Conservation (phyloP, 495 filamentous ascomycete genomes). For the Rostrohypoxylon terebratum region DNA sequence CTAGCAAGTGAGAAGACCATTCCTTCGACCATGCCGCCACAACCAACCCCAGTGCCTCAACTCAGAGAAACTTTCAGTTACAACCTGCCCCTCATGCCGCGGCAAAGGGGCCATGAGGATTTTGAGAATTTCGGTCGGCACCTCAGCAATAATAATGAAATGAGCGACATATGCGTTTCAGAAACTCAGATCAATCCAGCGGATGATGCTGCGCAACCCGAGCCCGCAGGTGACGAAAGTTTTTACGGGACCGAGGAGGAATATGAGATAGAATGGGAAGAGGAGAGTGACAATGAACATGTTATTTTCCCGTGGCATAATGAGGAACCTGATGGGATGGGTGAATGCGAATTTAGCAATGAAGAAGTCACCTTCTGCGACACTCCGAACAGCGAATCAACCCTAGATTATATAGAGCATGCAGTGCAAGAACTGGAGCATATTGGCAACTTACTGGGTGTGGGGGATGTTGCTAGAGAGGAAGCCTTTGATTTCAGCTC, state of each 20-base stretch:
- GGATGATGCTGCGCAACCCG: neutral
- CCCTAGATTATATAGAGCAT: no score
- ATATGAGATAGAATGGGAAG: slow-evolving; percentile 1
- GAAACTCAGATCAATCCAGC: neutral
- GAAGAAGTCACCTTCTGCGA: neutral
- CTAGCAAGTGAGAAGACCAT: slow-evolving; percentile 9
- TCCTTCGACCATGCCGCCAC: slow-evolving; percentile 18
- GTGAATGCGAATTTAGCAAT: neutral
- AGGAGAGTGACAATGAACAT: slow-evolving; percentile 9
- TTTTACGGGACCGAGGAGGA: neutral
- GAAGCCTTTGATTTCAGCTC: neutral
- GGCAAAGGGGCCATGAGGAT: slow-evolving; percentile 36
- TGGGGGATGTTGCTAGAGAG: neutral
- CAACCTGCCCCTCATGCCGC: neutral
- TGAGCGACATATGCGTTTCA: neutral
- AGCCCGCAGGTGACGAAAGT: neutral
- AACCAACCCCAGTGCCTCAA: slow-evolving; percentile 14
- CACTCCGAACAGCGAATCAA: neutral
- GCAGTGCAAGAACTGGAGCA: neutral
- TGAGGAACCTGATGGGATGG: neutral
- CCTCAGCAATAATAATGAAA: neutral
- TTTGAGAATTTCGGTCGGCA: slow-evolving; percentile 45
- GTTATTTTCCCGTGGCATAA: neutral
- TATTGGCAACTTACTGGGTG: neutral
- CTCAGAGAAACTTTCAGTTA: neutral